Evolutionary conservation across 805 yeast genomes (phyloP).

Genomic region (Ogataea ramenticola): DNA sequence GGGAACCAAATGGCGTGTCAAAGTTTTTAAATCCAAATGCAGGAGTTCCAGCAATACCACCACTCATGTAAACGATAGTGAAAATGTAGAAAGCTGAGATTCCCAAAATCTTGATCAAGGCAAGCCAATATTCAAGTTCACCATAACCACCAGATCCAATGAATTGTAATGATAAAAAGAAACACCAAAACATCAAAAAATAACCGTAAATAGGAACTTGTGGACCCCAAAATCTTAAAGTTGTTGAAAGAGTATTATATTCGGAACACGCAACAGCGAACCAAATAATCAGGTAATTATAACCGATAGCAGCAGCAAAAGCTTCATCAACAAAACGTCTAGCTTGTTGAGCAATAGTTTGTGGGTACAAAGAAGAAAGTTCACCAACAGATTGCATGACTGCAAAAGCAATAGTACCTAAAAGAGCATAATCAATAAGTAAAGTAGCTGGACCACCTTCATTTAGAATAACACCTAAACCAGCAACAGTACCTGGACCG

Average conservation of each 20-base stretch:
- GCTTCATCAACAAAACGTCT: slow-evolving; percentile 40
- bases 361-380: slow-evolving; percentile 38
- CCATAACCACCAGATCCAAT: slow-evolving; percentile 48
- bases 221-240: slow-evolving; percentile 42
- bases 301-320: slow-evolving; percentile 43
- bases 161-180: slow-evolving; percentile 40
- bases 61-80: slow-evolving; percentile 26
- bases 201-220: slow-evolving; percentile 48
- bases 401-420: slow-evolving; percentile 41
- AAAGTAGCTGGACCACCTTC: slow-evolving; percentile 45
- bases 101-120: slow-evolving; percentile 35
- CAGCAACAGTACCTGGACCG: slow-evolving; percentile 48
- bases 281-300: slow-evolving; percentile 47
- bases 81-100: slow-evolving; percentile 34
- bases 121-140: slow-evolving; percentile 47
- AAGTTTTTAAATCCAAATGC: slow-evolving; percentile 44
- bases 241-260: slow-evolving; percentile 42
- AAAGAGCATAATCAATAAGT: slow-evolving; percentile 36
- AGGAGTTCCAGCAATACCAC: slow-evolving; percentile 26
- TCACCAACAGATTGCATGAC: slow-evolving; percentile 50
- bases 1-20: slow-evolving; percentile 48
- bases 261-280: slow-evolving; percentile 43
- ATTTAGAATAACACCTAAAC: slow-evolving; percentile 37
- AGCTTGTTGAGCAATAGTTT: slow-evolving; percentile 9
- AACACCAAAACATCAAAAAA: slow-evolving; percentile 41